phyloP scores from a whole-genome alignment of 495 filamentous ascomycete species.

The Lophiostoma macrostomum region DNA sequence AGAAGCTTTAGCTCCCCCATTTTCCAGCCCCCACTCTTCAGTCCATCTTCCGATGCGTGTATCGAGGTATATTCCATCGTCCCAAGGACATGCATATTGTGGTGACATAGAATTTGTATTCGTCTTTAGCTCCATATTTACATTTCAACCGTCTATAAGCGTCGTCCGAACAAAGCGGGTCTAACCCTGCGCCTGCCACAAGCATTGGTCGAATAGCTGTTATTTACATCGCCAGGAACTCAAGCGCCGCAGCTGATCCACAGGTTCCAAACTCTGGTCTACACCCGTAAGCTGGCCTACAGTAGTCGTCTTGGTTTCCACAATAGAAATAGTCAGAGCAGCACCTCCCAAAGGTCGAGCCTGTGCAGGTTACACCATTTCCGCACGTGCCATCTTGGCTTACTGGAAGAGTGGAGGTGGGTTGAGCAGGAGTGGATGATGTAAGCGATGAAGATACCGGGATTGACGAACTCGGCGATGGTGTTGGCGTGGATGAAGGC shows the following conservation, averaged over 20 bases:
- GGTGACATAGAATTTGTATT: too few species aligned
- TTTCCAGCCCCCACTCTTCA: too few species aligned
- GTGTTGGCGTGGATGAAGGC: conserved; percentile 9
- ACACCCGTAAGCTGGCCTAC: conserved; percentile 14
- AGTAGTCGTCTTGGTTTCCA: conserved; percentile 19
- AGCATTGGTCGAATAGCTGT: too few species aligned
- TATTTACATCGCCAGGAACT: conserved; percentile 1
- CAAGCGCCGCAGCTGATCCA: background rate
- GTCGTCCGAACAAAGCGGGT: too few species aligned
- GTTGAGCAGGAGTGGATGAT: background rate
- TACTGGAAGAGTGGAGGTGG: conserved; percentile 23
- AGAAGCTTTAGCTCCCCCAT: too few species aligned
- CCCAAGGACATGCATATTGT: too few species aligned
- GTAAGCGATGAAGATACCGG: background rate
- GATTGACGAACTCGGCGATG: background rate
- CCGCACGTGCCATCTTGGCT: conserved; percentile 24
- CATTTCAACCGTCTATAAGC: too few species aligned
- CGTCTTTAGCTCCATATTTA: too few species aligned
- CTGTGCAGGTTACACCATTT: conserved; percentile 11
- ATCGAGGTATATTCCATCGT: too few species aligned
- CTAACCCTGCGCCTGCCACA: too few species aligned
- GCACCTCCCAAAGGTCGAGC: conserved; percentile 22
- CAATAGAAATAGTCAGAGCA: conserved; percentile 22
- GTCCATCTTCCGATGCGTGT: too few species aligned
- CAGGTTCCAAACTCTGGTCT: conserved; percentile 16